These are phyloP conservation scores for Conticribra guillardii DNA, from an alignment of 108 stramenopile genomes.

Conservation along the genomic window DNA sequence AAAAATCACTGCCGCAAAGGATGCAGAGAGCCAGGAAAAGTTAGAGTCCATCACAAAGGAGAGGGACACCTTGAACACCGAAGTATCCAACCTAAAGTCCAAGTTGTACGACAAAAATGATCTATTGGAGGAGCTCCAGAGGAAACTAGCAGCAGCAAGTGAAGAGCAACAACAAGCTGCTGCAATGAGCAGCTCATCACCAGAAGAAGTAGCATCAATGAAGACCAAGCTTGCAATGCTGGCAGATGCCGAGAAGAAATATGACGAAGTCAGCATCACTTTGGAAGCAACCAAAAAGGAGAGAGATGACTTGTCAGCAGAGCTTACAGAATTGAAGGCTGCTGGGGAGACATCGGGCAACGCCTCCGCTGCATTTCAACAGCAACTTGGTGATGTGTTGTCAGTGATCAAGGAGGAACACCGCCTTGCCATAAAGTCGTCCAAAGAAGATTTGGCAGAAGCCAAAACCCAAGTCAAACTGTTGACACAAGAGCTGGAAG, in stretches of 20 bases:
- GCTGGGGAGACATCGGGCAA: slow-evolving; percentile 6
- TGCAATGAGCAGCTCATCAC: not conserved
- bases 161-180: no score
- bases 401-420: slow-evolving; percentile 21
- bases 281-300: not conserved
- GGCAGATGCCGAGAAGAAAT: not conserved
- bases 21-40: not conserved
- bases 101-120: not conserved
- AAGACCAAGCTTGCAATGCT: no score
- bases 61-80: not conserved
- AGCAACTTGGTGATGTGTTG: slow-evolving; percentile 16
- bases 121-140: not conserved
- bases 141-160: not conserved
- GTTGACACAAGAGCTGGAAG: slow-evolving; percentile 17
- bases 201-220: no score
- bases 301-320: slow-evolving; percentile 9
- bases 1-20: not conserved
- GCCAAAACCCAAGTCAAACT: slow-evolving; percentile 20
- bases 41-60: not conserved
- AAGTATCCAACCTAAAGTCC: not conserved
- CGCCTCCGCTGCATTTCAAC: slow-evolving; percentile 1
- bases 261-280: not conserved
- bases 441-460: not conserved
- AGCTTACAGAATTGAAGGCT: slow-evolving; percentile 9
- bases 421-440: not conserved